A percentile compares a stretch with the other conserved stretches of the same genome.
Conservation (phyloP, 176 grass and related monocot genomes). For the Elymus sibiricus region DNA sequence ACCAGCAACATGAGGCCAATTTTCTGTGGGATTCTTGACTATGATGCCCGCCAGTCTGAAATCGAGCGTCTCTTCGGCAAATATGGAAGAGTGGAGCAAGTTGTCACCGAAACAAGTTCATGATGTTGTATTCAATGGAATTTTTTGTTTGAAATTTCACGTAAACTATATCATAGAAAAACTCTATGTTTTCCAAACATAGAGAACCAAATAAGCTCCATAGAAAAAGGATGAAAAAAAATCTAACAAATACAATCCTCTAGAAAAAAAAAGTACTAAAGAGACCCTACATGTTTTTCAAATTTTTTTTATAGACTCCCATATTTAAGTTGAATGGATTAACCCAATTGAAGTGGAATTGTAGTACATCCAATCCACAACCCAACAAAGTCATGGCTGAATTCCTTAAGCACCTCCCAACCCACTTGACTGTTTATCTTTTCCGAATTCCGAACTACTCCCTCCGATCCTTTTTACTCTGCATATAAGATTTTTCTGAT, state of each 20-base stretch:
- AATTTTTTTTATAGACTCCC: neutral
- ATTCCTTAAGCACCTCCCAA: too few relatives aligned
- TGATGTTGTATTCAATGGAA: too few relatives aligned
- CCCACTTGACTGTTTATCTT: too few relatives aligned
- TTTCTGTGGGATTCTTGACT: constrained; percentile 96
- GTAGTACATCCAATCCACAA: neutral
- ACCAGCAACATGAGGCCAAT: constrained; percentile 70
- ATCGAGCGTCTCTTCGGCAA: constrained; percentile 78
- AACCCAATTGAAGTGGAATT: neutral
- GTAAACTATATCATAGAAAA: too few relatives aligned
- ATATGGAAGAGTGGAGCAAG: constrained; percentile 80
- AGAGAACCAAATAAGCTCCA: neutral
- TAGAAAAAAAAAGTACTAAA: neutral
- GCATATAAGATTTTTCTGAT: too few relatives aligned
- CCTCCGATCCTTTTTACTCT: too few relatives aligned
- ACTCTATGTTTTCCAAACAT: neutral
- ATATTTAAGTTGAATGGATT: neutral
- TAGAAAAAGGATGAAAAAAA: too few relatives aligned
- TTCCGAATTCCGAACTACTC: too few relatives aligned
- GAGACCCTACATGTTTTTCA: neutral
- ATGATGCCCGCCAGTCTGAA: constrained; percentile 77
- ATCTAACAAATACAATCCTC: neutral
- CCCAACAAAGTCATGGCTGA: neutral
- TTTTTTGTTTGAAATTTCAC: too few relatives aligned
- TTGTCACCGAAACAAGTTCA: neutral